Conservation (phyloP, 1,284 basidiomycete genomes). For the Tilletia setariae region DNA sequence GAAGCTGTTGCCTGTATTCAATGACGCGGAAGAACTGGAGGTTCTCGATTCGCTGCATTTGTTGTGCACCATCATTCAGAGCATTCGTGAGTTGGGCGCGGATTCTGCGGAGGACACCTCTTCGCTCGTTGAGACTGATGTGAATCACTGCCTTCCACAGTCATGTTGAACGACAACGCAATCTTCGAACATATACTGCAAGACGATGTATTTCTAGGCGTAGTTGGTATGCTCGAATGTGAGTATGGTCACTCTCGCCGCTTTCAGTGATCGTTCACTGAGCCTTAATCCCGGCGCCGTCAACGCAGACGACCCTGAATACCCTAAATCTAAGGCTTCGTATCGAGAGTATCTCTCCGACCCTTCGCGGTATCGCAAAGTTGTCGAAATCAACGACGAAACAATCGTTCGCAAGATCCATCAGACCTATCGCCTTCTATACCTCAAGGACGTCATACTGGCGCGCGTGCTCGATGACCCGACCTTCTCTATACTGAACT, state of each 20-base stretch:
- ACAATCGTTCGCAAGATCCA: slow-evolving; percentile 67
- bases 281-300: slow-evolving; percentile 8
- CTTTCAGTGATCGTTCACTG: neutral
- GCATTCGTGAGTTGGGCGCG: slow-evolving; percentile 69
- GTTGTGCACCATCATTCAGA: slow-evolving; percentile 87
- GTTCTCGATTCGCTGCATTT: slow-evolving; percentile 82
- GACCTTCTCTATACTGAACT: slow-evolving; percentile 93
- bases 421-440: slow-evolving; percentile 91
- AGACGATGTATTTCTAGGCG: slow-evolving; percentile 86
- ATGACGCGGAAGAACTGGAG: slow-evolving; percentile 87
- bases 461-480: slow-evolving; percentile 91
- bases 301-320: slow-evolving; percentile 84
- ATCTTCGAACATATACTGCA: slow-evolving; percentile 93
- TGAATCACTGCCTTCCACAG: slow-evolving; percentile 57
- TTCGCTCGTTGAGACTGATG: too few species aligned
- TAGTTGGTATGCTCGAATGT: slow-evolving; percentile 97
- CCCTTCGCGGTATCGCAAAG: slow-evolving; percentile 66
- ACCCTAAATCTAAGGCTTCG: slow-evolving; percentile 88
- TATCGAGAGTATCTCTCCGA: slow-evolving; percentile 87
- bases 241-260: slow-evolving; percentile 51
- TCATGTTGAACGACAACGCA: slow-evolving; percentile 89
- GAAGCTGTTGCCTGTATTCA: slow-evolving; percentile 75
- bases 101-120: neutral
- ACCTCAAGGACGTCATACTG: slow-evolving; percentile 96
- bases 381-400: slow-evolving; percentile 49